These are phyloP conservation scores for Nidularia sp. DNA, from an alignment of 768 basidiomycete species.

Conservation along the genomic window DNA sequence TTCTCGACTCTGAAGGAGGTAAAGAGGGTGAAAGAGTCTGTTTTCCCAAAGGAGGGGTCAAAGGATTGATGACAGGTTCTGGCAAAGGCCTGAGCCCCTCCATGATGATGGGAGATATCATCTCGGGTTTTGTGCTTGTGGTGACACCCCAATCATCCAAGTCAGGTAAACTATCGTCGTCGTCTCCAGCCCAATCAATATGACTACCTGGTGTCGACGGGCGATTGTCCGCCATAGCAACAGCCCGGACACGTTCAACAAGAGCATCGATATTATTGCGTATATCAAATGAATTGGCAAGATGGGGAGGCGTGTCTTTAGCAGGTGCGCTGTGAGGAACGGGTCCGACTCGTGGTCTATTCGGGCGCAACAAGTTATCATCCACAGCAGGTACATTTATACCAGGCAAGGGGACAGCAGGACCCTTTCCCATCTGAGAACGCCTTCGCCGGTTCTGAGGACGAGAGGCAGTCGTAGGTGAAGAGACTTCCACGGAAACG, in stretches of 20 bases:
- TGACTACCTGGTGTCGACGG: conserved; percentile 74
- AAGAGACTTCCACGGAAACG: conserved; percentile 13
- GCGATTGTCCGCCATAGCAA: conserved; percentile 65
- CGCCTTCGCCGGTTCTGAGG: conserved; percentile 47
- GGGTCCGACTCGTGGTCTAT: conserved; percentile 17
- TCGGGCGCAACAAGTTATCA: conserved; percentile 27
- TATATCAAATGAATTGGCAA: conserved; percentile 40
- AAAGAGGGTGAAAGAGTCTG: background rate
- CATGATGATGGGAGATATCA: conserved; percentile 67
- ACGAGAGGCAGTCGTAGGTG: conserved; percentile 28
- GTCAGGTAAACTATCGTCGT: conserved; percentile 79
- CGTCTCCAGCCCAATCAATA: conserved; percentile 88
- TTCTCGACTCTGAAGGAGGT: background rate
- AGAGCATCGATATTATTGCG: conserved; percentile 69
- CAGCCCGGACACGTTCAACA: conserved; percentile 71
- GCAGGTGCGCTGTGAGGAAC: conserved; percentile 35
- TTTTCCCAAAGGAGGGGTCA: conserved; percentile 6
- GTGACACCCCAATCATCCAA: conserved; percentile 83
- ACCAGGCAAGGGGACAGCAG: conserved; percentile 20
- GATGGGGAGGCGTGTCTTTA: conserved; percentile 62
- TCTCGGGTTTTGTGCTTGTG: conserved; percentile 29
- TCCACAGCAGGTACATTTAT: conserved; percentile 26
- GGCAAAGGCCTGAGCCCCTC: conserved; percentile 61
- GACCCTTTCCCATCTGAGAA: conserved; percentile 36
- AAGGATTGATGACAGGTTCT: conserved; percentile 27